Conservation (phyloP, 1,284 basidiomycete genomes). For the Abortiporus biennis region DNA sequence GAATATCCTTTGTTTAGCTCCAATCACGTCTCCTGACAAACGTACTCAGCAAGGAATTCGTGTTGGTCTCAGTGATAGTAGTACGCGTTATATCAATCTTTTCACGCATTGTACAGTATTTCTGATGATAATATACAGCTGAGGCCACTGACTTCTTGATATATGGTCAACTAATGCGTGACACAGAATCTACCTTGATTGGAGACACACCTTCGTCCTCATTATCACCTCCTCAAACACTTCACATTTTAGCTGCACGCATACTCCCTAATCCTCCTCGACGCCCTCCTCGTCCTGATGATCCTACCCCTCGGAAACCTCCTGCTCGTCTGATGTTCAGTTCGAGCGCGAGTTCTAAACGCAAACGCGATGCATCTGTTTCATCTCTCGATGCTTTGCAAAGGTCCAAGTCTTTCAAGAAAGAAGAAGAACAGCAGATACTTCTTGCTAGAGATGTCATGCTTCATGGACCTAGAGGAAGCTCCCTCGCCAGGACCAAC, state of each 20-base stretch:
- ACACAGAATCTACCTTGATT: conserved; percentile 7
- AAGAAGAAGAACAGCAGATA: conserved; percentile 22
- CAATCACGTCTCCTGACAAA: conserved; percentile 31
- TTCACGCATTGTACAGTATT: not conserved
- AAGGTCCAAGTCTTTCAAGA: conserved; percentile 11
- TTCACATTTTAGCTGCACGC: conserved; percentile 53
- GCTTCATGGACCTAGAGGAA: conserved; percentile 26
- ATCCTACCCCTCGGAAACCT: conserved; percentile 67
- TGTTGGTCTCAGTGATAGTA: conserved; percentile 62
- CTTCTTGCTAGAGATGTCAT: conserved; percentile 29
- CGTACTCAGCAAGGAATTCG: conserved; percentile 50
- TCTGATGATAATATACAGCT: no score
- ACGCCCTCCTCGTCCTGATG: conserved; percentile 64
- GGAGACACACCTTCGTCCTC: conserved; percentile 17
- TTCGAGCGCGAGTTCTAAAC: conserved; percentile 8
- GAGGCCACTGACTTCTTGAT: conserved; percentile 65
- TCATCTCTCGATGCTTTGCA: conserved; percentile 1
- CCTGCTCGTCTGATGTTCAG: conserved; percentile 27
- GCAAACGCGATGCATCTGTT: conserved; percentile 13
- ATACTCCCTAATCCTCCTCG: conserved; percentile 38
- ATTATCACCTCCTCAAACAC: conserved; percentile 16
- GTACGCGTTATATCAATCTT: conserved; percentile 35
- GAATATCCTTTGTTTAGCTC: conserved; percentile 54
- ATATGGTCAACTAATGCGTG: conserved; percentile 42
- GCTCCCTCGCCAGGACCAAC: conserved; percentile 8